A percentile compares a stretch with the other conserved stretches of the same genome.
These are phyloP conservation scores for Botryotinia convoluta DNA, from an alignment of 2,329 filamentous ascomycete genomes.

Conservation along the genomic window DNA sequence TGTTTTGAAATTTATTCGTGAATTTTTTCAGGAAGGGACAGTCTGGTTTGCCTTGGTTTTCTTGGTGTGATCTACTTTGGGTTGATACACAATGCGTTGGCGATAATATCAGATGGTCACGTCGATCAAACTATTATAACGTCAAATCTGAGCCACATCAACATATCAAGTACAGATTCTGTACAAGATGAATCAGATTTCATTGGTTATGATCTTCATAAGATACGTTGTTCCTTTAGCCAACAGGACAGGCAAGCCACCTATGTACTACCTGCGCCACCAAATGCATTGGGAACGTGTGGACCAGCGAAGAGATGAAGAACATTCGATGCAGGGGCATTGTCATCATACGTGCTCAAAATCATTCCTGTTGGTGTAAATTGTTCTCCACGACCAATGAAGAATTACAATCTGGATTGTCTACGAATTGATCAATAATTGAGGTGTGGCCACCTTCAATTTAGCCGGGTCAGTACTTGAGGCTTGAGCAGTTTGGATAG, in stretches of 20 bases:
- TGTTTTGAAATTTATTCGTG: neutral
- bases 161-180: neutral
- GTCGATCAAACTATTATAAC: neutral
- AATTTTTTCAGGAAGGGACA: neutral
- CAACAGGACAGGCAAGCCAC: slow-evolving; percentile 2
- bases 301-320: slow-evolving; percentile 10
- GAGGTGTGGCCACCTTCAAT: neutral
- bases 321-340: neutral
- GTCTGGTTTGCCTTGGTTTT: neutral
- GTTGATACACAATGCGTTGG: neutral
- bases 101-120: neutral
- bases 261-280: neutral
- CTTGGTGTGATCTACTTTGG: neutral
- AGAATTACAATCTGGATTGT: neutral
- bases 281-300: slow-evolving; percentile 2
- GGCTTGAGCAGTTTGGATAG: neutral
- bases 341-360: neutral
- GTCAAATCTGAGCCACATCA: neutral
- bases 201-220: neutral
- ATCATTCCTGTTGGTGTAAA: neutral
- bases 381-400: neutral
- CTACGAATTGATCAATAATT: neutral
- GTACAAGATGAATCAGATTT: neutral
- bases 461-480: neutral
- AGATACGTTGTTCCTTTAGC: neutral